Evolutionary conservation across 2,329 filamentous ascomycete genomes (phyloP), one percentile per base, ranked within the genome.

Genomic region (Ophiostoma novo-ulmi): DNA sequence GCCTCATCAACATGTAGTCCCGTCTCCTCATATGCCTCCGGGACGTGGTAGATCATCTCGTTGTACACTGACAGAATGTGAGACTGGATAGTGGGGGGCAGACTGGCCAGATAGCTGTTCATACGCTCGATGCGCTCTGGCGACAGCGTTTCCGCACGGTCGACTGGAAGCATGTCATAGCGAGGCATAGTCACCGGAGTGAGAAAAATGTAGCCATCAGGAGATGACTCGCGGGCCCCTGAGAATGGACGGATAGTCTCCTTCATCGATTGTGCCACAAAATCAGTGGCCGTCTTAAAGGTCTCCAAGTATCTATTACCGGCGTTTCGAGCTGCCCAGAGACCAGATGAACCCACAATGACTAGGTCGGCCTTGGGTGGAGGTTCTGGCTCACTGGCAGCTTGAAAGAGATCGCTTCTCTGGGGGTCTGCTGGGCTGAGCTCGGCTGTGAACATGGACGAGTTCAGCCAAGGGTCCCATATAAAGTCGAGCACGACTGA

Each of bases 391-490:
- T 73, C 26, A 73, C 67, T 68, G 73, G 75, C 65, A 75, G 72
- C 39, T 75, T 76, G 73, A 81, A 83, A 1, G 31, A 75, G 63
- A 5, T 39, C 20, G n/a, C 35, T 22, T 39, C 63, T n/a, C 20
- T 65, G 17, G 35, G 63, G 35, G n/a, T 41, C 35, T 4, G 63
- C 20, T 1, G 35, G 75, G 38, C 77, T 75, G 61, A 87, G 74
- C 67, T 84, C 80, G 17, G 78, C 75, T 35, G 80, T 75, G 38
- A 85, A 75, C 10, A 75, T 74, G 0, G 82, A 81, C 38, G 83
- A 81, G 76, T 89, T 86, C 35, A 89, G 79, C 78, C 81, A 88
- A 0, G 88, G 88, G 76, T 90, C 87, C 86, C 87, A 90, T 13
- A 88, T 77, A 73, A 88, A 89, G 66, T 85, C 79, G 36, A 89